phyloP scores from a whole-genome alignment of 2,329 filamentous ascomycete genomes.

The Botrytis byssoidea region DNA sequence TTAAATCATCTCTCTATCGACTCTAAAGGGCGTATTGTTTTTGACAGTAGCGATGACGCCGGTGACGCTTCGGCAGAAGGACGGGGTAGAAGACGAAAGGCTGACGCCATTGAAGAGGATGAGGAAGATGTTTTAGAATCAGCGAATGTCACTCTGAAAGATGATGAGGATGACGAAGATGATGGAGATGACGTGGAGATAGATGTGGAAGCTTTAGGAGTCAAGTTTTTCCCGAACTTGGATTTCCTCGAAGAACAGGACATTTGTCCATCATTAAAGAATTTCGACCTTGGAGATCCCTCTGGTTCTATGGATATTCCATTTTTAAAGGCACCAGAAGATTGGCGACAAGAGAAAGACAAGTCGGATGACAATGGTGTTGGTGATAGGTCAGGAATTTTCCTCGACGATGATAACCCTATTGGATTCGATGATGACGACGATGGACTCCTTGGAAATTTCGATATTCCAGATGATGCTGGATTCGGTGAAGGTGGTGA shows the following conservation, averaged over 20 bases:
- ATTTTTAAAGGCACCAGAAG: constrained; percentile 84
- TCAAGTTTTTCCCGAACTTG: constrained; percentile 84
- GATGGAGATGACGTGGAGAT: constrained; percentile 67
- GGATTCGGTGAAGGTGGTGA: constrained; percentile 96
- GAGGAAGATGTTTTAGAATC: constrained; percentile 44
- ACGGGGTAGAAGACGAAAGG: constrained; percentile 42
- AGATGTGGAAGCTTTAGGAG: constrained; percentile 71
- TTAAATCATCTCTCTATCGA: constrained; percentile 98
- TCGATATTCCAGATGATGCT: constrained; percentile 65
- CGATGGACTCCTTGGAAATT: constrained; percentile 64
- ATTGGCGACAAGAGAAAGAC: constrained; percentile 73
- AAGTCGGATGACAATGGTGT: constrained; percentile 51
- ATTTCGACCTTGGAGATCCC: constrained; percentile 84
- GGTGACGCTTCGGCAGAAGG: constrained; percentile 50
- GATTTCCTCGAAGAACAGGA: constrained; percentile 77
- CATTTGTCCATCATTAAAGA: constrained; percentile 92
- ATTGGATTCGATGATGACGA: constrained; percentile 82
- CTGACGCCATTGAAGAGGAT: constrained; percentile 62
- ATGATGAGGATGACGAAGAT: constrained; percentile 47
- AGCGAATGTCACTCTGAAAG: constrained; percentile 40
- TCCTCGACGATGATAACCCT: constrained; percentile 83
- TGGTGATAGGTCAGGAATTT: constrained; percentile 73
- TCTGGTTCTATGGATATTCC: constrained; percentile 85
- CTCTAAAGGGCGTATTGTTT: constrained; percentile 86
- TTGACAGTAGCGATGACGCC: constrained; percentile 93